Evolutionary conservation across 352 stramenopile species (phyloP).

Genomic region (Phytophthora pisi): DNA sequence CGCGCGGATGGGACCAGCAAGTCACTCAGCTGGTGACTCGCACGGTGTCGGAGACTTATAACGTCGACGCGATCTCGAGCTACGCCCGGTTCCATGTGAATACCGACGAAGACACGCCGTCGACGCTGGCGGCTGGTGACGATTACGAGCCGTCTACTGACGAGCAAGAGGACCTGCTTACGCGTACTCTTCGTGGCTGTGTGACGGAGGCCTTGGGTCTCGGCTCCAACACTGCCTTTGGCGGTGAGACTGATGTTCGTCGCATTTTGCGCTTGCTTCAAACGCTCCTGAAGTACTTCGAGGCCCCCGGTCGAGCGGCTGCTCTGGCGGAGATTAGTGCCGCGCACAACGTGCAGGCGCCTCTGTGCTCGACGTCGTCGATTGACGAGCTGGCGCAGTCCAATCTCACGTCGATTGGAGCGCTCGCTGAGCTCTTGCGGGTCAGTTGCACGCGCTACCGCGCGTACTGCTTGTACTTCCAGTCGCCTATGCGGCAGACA

Average conservation of each 20-base stretch:
- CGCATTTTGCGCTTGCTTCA: slow-evolving; percentile 38
- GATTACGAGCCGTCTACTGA: slow-evolving; percentile 5
- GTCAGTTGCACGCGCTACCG: slow-evolving; percentile 32
- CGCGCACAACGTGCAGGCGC: not conserved
- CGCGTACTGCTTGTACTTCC: slow-evolving; percentile 36
- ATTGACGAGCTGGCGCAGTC: slow-evolving; percentile 24
- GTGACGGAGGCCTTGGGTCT: slow-evolving; percentile 31
- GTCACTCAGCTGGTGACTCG: slow-evolving; percentile 24
- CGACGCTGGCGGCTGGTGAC: not conserved
- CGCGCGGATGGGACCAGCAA: slow-evolving; percentile 21
- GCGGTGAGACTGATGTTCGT: slow-evolving; percentile 17
- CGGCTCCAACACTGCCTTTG: slow-evolving; percentile 1
- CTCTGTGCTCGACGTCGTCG: slow-evolving; percentile 2
- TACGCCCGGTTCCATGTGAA: slow-evolving; percentile 28
- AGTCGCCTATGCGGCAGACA: slow-evolving; percentile 23
- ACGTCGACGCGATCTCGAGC: slow-evolving; percentile 14
- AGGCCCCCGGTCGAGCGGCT: slow-evolving; percentile 7
- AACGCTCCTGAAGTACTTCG: slow-evolving; percentile 28
- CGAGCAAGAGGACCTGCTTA: slow-evolving; percentile 29
- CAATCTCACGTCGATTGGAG: slow-evolving; percentile 29
- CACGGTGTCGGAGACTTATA: slow-evolving; percentile 26
- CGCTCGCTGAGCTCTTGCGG: slow-evolving; percentile 33
- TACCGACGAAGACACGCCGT: slow-evolving; percentile 2
- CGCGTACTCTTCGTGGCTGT: slow-evolving; percentile 29
- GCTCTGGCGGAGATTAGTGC: slow-evolving; percentile 10